Evolutionary conservation across 768 basidiomycete genomes (phyloP).

Genomic region (Terana coerulea): DNA sequence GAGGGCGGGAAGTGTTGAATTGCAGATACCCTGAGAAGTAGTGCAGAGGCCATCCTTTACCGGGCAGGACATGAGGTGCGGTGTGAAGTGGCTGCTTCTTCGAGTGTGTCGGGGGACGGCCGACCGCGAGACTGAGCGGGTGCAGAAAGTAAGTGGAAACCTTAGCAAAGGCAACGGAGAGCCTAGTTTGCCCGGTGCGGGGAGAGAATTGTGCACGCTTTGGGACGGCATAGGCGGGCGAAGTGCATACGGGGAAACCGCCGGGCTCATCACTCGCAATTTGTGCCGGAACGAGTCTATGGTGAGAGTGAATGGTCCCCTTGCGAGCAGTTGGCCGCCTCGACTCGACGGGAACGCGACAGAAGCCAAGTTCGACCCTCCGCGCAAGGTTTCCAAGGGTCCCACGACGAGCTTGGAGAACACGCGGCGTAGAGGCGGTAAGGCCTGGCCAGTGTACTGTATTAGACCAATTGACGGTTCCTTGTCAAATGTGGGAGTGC

Average conservation of each 20-base stretch:
- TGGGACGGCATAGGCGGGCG: background rate
- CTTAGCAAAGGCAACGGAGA: background rate
- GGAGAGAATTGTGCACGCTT: background rate
- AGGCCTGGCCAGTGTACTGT: background rate
- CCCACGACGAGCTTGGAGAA: background rate
- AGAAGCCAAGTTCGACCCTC: background rate
- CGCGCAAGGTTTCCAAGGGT: background rate
- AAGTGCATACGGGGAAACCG: slow-evolving; percentile 1
- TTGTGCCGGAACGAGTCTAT: background rate
- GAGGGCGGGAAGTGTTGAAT: too few relatives aligned
- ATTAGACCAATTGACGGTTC: background rate
- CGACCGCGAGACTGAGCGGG: background rate
- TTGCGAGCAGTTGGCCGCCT: background rate
- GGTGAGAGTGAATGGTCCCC: too few relatives aligned
- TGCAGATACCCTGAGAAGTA: too few relatives aligned
- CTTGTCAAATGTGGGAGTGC: background rate
- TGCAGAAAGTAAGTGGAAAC: too few relatives aligned
- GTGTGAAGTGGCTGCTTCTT: background rate
- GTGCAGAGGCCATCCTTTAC: too few relatives aligned
- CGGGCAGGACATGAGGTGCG: background rate
- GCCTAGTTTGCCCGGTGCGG: background rate
- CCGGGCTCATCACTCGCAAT: background rate
- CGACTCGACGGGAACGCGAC: background rate
- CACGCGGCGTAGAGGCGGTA: background rate
- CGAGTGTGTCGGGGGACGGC: too few relatives aligned